Conservation (phyloP, 495 filamentous ascomycete genomes). For the Platismatia glauca region DNA sequence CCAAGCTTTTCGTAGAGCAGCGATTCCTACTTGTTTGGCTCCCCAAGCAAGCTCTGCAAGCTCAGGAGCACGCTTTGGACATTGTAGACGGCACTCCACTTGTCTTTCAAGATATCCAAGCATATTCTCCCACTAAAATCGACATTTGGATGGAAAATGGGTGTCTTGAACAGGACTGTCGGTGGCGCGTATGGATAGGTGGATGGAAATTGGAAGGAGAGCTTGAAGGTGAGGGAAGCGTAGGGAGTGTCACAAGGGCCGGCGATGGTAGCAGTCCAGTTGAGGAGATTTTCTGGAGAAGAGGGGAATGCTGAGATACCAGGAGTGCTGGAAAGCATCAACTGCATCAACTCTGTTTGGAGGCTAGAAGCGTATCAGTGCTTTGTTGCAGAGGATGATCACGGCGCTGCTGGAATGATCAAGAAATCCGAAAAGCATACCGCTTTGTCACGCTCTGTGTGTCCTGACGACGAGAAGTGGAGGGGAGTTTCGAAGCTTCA, state of each 20-base stretch:
- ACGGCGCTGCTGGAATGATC: background rate
- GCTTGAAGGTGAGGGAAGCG: conserved; percentile 80
- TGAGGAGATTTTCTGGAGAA: conserved; percentile 77
- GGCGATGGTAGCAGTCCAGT: conserved; percentile 88
- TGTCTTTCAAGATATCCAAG: conserved; percentile 95
- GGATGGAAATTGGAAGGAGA: conserved; percentile 80
- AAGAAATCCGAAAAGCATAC: conserved; percentile 34
- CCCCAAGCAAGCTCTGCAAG: conserved; percentile 88
- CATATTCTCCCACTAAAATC: conserved; percentile 90
- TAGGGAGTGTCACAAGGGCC: conserved; percentile 91
- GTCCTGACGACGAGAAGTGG: conserved; percentile 46
- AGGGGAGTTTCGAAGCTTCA: conserved; percentile 50
- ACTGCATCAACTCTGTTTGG: conserved; percentile 92
- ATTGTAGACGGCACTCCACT: conserved; percentile 95
- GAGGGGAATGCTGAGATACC: conserved; percentile 94
- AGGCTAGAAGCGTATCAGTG: conserved; percentile 46
- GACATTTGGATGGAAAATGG: conserved; percentile 90
- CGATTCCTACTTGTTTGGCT: conserved; percentile 84
- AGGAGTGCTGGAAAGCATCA: conserved; percentile 90
- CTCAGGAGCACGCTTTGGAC: conserved; percentile 87
- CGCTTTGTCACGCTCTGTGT: conserved; percentile 73
- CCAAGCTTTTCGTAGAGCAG: background rate
- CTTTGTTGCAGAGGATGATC: background rate
- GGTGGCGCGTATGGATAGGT: conserved; percentile 95
- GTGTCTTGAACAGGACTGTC: conserved; percentile 84